These are phyloP conservation scores for Epithele typhae DNA, from an alignment of 768 basidiomycete species.

Conservation along the genomic window DNA sequence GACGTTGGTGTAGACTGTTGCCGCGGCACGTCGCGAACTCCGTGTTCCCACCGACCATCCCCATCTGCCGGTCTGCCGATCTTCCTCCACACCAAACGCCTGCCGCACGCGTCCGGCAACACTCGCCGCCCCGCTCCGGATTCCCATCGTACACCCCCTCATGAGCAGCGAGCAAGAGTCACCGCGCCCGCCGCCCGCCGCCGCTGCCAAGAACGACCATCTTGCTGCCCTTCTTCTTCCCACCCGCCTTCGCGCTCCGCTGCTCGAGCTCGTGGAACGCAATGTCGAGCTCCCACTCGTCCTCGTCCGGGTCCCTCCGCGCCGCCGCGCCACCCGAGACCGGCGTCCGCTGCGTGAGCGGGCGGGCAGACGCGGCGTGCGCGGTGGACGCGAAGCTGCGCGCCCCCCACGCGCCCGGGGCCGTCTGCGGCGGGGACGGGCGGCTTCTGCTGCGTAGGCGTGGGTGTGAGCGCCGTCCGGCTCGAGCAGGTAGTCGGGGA, in stretches of 20 bases:
- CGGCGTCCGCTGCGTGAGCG: conserved; percentile 15
- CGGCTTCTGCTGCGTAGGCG: background rate
- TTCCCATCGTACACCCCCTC: too few species aligned
- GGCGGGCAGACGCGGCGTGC: conserved; percentile 21
- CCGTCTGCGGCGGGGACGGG: conserved; percentile 12
- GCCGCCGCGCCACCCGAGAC: conserved; percentile 19
- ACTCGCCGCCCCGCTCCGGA: too few species aligned
- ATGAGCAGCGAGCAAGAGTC: background rate
- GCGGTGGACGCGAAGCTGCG: conserved; percentile 81
- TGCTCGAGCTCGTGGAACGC: conserved; percentile 82
- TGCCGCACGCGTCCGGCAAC: too few species aligned
- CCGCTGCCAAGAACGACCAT: conserved; percentile 72
- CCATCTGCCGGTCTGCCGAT: too few species aligned
- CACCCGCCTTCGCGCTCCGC: conserved; percentile 34
- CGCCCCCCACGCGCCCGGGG: conserved; percentile 68
- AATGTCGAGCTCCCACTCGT: conserved; percentile 75
- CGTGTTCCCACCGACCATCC: too few species aligned
- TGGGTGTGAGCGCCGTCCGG: background rate
- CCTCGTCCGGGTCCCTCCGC: conserved; percentile 35
- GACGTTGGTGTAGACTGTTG: too few species aligned
- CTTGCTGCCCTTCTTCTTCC: conserved; percentile 58
- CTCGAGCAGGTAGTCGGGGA: background rate
- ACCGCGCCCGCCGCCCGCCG: conserved; percentile 36
- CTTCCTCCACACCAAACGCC: too few species aligned
- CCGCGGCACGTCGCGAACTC: too few species aligned